Evolutionary conservation across 2,329 filamentous ascomycete species (phyloP).

Genomic region (Fusarium algeriense): DNA sequence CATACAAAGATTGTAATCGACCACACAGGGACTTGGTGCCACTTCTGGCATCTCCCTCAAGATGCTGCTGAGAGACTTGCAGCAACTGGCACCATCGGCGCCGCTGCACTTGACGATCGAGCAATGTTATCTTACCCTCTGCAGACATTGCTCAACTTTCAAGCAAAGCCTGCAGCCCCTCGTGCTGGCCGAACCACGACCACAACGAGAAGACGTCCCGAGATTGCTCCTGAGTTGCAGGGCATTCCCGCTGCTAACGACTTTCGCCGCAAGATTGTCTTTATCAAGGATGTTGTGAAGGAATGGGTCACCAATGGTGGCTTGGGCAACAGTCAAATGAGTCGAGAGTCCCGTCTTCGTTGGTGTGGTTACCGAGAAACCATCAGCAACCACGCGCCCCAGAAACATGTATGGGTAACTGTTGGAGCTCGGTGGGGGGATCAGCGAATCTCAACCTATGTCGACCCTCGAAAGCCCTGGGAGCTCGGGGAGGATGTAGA

Average conservation of each 20-base stretch:
- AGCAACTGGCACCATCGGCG: conserved; percentile 73
- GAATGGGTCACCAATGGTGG: conserved; percentile 80
- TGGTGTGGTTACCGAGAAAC: conserved; percentile 72
- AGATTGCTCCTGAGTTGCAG: conserved; percentile 71
- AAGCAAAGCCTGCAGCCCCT: conserved; percentile 58
- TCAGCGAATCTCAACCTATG: conserved; percentile 64
- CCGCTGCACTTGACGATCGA: conserved; percentile 77
- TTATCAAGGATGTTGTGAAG: conserved; percentile 74
- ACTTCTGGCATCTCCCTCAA: conserved; percentile 81
- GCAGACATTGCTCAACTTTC: conserved; percentile 79
- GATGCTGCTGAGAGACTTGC: conserved; percentile 76
- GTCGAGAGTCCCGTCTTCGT: conserved; percentile 64
- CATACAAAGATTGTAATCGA: conserved; percentile 88
- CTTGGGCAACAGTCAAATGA: conserved; percentile 74
- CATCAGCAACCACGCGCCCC: conserved; percentile 61
- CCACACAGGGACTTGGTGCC: conserved; percentile 78
- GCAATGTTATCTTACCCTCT: conserved; percentile 78
- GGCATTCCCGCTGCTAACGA: conserved; percentile 78
- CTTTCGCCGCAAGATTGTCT: conserved; percentile 79
- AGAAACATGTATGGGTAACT: conserved; percentile 77
- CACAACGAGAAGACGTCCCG: conserved; percentile 66
- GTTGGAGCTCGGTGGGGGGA: conserved; percentile 74
- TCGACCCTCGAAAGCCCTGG: conserved; percentile 66
- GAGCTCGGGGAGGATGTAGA: conserved; percentile 68
- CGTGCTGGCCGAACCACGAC: conserved; percentile 60